Evolutionary conservation across 2,329 filamentous ascomycete genomes (phyloP).

Genomic region (Sphaerulina musiva): DNA sequence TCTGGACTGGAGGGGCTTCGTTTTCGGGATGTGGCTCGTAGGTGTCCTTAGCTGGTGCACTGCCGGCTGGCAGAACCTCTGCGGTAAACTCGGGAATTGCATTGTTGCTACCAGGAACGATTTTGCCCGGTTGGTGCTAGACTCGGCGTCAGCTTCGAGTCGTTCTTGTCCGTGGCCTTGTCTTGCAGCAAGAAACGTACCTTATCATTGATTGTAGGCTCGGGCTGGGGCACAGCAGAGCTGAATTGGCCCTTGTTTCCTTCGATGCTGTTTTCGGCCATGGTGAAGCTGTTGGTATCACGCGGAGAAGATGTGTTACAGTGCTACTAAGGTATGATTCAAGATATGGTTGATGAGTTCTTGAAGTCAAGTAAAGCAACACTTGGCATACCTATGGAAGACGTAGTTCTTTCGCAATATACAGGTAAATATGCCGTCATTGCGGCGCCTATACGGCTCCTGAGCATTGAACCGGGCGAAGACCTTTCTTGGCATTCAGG

Average conservation of each 20-base stretch:
- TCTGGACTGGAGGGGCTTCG: conserved; percentile 36
- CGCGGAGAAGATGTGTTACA: too few species aligned
- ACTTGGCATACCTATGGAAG: neutral
- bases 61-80: conserved; percentile 55
- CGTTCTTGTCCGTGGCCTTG: neutral
- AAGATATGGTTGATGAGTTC: too few species aligned
- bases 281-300: neutral
- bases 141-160: neutral
- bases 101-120: conserved; percentile 50
- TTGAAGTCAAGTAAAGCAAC: neutral
- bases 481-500: neutral
- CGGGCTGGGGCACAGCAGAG: conserved; percentile 1
- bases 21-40: conserved; percentile 41
- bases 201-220: conserved; percentile 9
- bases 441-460: conserved; percentile 6
- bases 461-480: conserved; percentile 4
- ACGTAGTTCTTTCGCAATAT: conserved; percentile 5
- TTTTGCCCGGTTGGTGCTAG: conserved; percentile 58
- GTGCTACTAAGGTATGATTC: too few species aligned
- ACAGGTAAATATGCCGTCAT: conserved; percentile 6
- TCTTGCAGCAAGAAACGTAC: neutral
- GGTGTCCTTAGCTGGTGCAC: conserved; percentile 49
- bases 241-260: conserved; percentile 10
- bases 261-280: conserved; percentile 7
- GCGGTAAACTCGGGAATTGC: conserved; percentile 57